A percentile compares a stretch with the other conserved stretches of the same genome.
These are phyloP conservation scores for Diospyros kaki DNA, from an alignment of 148 eudicot species.

Conservation along the genomic window DNA sequence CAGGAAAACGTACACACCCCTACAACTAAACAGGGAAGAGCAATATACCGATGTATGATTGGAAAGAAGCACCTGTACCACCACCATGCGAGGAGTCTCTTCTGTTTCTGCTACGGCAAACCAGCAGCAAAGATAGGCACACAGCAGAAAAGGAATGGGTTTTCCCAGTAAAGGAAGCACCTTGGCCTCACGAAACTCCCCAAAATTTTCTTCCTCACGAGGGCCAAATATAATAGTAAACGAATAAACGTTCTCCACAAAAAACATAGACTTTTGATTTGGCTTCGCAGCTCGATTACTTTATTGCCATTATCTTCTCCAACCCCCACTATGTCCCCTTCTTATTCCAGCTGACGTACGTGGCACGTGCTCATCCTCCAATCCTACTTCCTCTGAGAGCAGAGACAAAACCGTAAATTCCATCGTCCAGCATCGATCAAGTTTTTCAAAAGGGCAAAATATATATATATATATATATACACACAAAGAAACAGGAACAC, in stretches of 20 bases:
- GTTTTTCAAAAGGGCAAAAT: too few relatives aligned
- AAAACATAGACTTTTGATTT: constrained; percentile 33
- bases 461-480: too few relatives aligned
- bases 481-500: too few relatives aligned
- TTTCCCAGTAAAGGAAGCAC: constrained; percentile 32
- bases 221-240: neutral
- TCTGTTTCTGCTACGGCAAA: constrained; percentile 15
- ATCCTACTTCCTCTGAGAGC: constrained; percentile 5
- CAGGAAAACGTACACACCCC: neutral
- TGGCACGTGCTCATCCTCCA: constrained; percentile 45
- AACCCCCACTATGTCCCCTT: constrained; percentile 19
- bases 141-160: constrained; percentile 12
- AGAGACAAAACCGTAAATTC: constrained; percentile 14
- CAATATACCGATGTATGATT: neutral
- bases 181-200: constrained; percentile 26
- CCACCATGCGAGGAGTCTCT: constrained; percentile 23
- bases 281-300: neutral
- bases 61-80: constrained; percentile 18
- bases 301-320: constrained; percentile 19
- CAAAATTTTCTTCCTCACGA: constrained; percentile 7
- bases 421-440: too few relatives aligned
- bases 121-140: constrained; percentile 32
- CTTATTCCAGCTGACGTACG: constrained; percentile 32
- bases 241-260: constrained; percentile 11
- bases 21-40: too few relatives aligned